A percentile compares a stretch with the other conserved stretches of the same genome.
Conservation (phyloP, 2,329 filamentous ascomycete genomes). For the Beauveria brongniartii region DNA sequence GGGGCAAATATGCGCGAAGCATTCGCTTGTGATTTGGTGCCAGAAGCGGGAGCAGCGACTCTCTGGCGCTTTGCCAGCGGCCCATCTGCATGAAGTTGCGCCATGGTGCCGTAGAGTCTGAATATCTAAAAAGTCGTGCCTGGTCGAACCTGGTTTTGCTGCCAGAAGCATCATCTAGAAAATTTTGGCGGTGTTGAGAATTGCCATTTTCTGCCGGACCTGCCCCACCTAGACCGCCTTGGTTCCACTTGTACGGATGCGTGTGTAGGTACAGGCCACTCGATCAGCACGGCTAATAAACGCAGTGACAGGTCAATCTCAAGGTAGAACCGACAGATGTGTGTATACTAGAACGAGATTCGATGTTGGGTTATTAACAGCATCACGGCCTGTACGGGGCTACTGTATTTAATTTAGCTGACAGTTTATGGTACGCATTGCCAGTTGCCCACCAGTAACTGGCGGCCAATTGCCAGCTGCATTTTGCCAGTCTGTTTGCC, state of each 20-base stretch:
- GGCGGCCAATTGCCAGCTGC: background rate
- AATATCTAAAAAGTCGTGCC: slow-evolving; percentile 12
- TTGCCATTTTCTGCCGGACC: slow-evolving; percentile 18
- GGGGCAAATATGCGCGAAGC: slow-evolving; percentile 85
- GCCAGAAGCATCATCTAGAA: slow-evolving; percentile 17
- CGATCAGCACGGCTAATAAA: background rate
- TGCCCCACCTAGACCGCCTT: slow-evolving; percentile 12
- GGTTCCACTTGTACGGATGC: background rate
- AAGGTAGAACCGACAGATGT: background rate
- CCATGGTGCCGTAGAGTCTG: slow-evolving; percentile 33
- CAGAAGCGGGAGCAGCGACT: slow-evolving; percentile 34
- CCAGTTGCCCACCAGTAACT: background rate
- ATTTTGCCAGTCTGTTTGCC: background rate
- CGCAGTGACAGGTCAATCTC: background rate
- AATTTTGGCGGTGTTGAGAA: slow-evolving; percentile 24
- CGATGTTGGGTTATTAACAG: background rate
- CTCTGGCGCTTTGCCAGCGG: slow-evolving; percentile 74
- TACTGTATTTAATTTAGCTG: background rate
- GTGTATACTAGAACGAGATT: background rate
- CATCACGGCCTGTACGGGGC: background rate
- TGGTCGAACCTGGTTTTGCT: slow-evolving; percentile 14
- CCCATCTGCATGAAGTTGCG: slow-evolving; percentile 49
- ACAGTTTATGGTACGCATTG: background rate
- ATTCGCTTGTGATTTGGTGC: slow-evolving; percentile 31
- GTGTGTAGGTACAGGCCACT: too few species aligned